These are phyloP conservation scores for Strigomonas culicis DNA, from an alignment of 208 protist genomes.

Conservation along the genomic window DNA sequence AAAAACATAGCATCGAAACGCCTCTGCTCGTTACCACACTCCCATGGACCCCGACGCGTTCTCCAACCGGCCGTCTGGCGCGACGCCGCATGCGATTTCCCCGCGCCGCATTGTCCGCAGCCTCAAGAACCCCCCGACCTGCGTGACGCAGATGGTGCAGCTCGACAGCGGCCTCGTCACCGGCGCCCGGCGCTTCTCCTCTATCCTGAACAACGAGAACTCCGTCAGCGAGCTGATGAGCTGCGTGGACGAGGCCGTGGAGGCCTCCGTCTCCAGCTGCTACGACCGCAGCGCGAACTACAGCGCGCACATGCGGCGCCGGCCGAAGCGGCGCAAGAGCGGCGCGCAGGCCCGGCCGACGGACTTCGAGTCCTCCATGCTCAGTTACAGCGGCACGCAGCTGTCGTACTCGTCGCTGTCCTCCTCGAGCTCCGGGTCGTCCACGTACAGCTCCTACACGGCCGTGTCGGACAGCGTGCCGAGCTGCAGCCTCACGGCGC, in stretches of 20 bases:
- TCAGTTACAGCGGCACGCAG: conserved; percentile 42
- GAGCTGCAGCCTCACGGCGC: conserved; percentile 59
- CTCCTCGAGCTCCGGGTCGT: conserved; percentile 5
- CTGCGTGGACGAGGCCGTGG: conserved; percentile 23
- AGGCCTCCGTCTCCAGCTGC: conserved; percentile 29
- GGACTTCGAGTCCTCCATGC: conserved; percentile 20
- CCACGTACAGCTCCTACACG: conserved; percentile 25
- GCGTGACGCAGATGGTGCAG: conserved; percentile 57
- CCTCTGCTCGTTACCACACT: too few species aligned
- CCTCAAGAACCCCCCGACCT: conserved; percentile 29
- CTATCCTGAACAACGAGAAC: conserved; percentile 33
- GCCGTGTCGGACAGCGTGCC: conserved; percentile 66
- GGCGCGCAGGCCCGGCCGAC: conserved; percentile 12
- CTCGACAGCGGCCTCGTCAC: conserved; percentile 32
- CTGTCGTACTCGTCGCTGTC: conserved; percentile 30
- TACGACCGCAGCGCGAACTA: conserved; percentile 28
- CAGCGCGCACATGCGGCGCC: conserved; percentile 12
- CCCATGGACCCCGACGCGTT: too few species aligned
- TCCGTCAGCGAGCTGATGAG: conserved; percentile 57
- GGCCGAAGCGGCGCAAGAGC: conserved; percentile 20
- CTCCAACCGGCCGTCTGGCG: too few species aligned
- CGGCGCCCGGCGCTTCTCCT: conserved; percentile 25
- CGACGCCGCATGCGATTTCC: neutral
- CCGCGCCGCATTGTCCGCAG: conserved; percentile 61
- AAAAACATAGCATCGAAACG: too few species aligned